phyloP scores from a whole-genome alignment of 805 yeast genomes.

The Saccharomyces jurei region DNA sequence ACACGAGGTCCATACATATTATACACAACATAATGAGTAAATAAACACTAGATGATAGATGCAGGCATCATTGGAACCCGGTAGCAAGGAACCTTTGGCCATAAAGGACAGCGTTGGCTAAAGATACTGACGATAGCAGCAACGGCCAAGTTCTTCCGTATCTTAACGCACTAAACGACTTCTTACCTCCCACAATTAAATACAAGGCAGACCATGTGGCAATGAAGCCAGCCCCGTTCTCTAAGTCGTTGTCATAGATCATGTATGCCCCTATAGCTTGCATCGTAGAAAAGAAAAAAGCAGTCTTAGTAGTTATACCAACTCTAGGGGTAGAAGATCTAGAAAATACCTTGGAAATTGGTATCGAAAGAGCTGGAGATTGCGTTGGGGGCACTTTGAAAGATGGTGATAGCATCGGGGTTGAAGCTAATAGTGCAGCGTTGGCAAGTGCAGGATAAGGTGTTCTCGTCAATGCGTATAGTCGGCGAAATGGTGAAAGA shows the following conservation, averaged over 20 bases:
- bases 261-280: constrained; percentile 64
- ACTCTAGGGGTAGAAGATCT: constrained; percentile 6
- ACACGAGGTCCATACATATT: neutral
- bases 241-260: constrained; percentile 65
- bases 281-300: constrained; percentile 53
- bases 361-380: neutral
- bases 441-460: constrained; percentile 43
- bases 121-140: constrained; percentile 48
- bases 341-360: neutral
- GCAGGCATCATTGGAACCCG: constrained; percentile 10
- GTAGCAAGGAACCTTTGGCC: constrained; percentile 61
- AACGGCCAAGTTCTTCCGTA: constrained; percentile 59
- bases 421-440: constrained; percentile 31
- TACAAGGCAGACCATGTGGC: constrained; percentile 78
- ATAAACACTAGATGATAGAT: neutral
- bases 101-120: constrained; percentile 55
- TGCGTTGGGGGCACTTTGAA: neutral
- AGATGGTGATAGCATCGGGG: constrained; percentile 33
- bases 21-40: neutral
- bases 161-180: constrained; percentile 40
- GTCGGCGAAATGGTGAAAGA: constrained; percentile 5
- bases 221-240: constrained; percentile 73
- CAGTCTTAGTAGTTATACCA: constrained; percentile 32
- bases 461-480: constrained; percentile 33
- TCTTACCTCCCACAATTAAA: constrained; percentile 59